Percentiles rank a stretch among this genome's conserved stretches.
phyloP scores from a whole-genome alignment of 768 basidiomycete species.

The Kwoniella sp. region DNA sequence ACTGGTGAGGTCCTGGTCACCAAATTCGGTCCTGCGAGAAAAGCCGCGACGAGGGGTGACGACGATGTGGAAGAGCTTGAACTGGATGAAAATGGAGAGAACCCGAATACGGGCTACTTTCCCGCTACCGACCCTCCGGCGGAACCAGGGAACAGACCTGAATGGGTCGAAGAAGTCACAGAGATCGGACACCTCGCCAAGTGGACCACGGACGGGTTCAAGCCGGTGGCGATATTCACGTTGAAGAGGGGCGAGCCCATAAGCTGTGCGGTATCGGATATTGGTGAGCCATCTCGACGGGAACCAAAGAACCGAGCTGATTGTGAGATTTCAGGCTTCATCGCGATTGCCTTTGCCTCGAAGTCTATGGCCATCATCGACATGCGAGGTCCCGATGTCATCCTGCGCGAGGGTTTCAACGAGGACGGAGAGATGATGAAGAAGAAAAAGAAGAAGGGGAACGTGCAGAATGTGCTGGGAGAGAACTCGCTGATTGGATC shows the following conservation, averaged over 20 bases:
- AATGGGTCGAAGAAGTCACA: constrained; percentile 56
- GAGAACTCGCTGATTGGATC: constrained; percentile 52
- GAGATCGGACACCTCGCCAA: constrained; percentile 56
- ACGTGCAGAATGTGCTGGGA: constrained; percentile 51
- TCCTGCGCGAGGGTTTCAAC: constrained; percentile 56
- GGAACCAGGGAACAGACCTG: constrained; percentile 8
- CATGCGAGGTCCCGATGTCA: constrained; percentile 67
- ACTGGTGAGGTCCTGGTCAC: constrained; percentile 52
- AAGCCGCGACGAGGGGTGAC: constrained; percentile 11
- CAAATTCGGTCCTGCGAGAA: constrained; percentile 46
- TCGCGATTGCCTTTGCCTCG: constrained; percentile 65
- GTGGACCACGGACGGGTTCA: constrained; percentile 54
- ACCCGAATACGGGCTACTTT: constrained; percentile 53
- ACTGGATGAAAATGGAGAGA: constrained; percentile 6
- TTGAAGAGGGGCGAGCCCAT: constrained; percentile 56
- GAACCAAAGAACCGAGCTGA: neutral
- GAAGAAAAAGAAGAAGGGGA: constrained; percentile 53
- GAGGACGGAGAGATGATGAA: constrained; percentile 46
- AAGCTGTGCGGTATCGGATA: constrained; percentile 64
- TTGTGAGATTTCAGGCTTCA: constrained; percentile 58
- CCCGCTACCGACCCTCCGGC: constrained; percentile 49
- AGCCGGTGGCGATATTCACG: constrained; percentile 61
- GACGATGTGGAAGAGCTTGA: constrained; percentile 34
- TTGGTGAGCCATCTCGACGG: constrained; percentile 56
- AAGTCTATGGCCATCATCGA: constrained; percentile 65